Percentiles rank a stretch among this genome's conserved stretches.
phyloP scores from a whole-genome alignment of 768 basidiomycete genomes.

The Leccinellum albellum region DNA sequence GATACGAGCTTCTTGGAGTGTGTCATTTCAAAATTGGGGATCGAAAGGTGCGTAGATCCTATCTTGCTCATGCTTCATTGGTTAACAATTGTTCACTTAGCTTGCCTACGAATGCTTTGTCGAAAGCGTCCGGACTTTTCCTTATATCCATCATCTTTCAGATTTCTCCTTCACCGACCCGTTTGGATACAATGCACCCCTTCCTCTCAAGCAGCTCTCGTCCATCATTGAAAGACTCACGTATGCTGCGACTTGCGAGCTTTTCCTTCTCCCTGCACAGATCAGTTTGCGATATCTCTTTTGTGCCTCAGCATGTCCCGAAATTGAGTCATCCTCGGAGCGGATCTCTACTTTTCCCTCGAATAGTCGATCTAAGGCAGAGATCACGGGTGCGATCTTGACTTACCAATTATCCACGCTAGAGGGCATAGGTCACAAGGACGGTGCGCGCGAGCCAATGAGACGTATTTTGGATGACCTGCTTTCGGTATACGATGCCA shows the following conservation, averaged over 20 bases:
- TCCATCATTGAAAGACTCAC: slow-evolving; percentile 63
- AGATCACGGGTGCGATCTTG: slow-evolving; percentile 51
- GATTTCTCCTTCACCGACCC: slow-evolving; percentile 22
- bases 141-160: slow-evolving; percentile 35
- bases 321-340: not conserved
- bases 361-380: slow-evolving; percentile 11
- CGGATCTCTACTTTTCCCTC: slow-evolving; percentile 15
- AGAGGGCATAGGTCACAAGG: slow-evolving; percentile 54
- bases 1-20: slow-evolving; percentile 80
- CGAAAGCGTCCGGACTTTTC: slow-evolving; percentile 50
- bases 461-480: slow-evolving; percentile 45
- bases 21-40: slow-evolving; percentile 79
- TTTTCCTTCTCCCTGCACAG: slow-evolving; percentile 47
- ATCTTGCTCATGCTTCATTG: not conserved
- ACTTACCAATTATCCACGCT: slow-evolving; percentile 60
- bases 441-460: slow-evolving; percentile 43
- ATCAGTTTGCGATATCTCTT: slow-evolving; percentile 41
- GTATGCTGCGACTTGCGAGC: slow-evolving; percentile 63
- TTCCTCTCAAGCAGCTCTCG: slow-evolving; percentile 51
- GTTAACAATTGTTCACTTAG: slow-evolving; percentile 32
- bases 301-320: not conserved
- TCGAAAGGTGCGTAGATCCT: slow-evolving; percentile 51
- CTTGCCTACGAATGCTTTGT: slow-evolving; percentile 57
- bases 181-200: slow-evolving; percentile 37
- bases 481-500: slow-evolving; percentile 45